phyloP scores from a whole-genome alignment of 805 yeast genomes.

The Metschnikowia aberdeeniae region DNA sequence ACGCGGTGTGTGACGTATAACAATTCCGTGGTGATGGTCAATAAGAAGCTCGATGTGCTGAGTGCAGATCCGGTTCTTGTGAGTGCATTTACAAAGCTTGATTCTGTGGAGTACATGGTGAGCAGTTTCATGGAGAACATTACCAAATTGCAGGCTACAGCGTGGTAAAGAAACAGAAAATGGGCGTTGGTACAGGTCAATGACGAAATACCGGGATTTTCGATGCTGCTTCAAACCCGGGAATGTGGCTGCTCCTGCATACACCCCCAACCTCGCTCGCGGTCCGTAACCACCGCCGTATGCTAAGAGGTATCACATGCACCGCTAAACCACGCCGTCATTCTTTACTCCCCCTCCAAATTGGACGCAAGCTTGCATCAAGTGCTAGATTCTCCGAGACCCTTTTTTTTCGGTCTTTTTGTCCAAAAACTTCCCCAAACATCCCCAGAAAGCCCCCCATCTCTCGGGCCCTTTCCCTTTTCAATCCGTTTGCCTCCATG shows the following conservation, averaged over 20 bases:
- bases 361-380: no score
- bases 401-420: no score
- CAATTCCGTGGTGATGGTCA: slow-evolving; percentile 56
- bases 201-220: no score
- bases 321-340: not conserved
- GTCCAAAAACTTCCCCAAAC: no score
- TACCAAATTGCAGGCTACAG: slow-evolving; percentile 7
- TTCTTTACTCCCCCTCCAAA: not conserved
- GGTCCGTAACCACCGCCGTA: not conserved
- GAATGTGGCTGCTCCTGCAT: not conserved
- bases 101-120: slow-evolving; percentile 52
- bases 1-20: slow-evolving; percentile 61
- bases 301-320: slow-evolving; percentile 3
- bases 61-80: slow-evolving; percentile 67
- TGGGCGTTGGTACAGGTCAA: no score
- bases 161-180: no score
- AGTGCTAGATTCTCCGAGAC: no score
- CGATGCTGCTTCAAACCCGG: no score
- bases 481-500: not conserved
- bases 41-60: slow-evolving; percentile 54
- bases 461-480: not conserved
- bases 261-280: not conserved
- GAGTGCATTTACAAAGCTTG: slow-evolving; percentile 59
- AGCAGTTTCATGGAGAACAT: slow-evolving; percentile 27
- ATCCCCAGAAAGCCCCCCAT: not conserved